These are phyloP conservation scores for Hanseniaspora hatyaiensis DNA, from an alignment of 805 yeast species.

Conservation along the genomic window DNA sequence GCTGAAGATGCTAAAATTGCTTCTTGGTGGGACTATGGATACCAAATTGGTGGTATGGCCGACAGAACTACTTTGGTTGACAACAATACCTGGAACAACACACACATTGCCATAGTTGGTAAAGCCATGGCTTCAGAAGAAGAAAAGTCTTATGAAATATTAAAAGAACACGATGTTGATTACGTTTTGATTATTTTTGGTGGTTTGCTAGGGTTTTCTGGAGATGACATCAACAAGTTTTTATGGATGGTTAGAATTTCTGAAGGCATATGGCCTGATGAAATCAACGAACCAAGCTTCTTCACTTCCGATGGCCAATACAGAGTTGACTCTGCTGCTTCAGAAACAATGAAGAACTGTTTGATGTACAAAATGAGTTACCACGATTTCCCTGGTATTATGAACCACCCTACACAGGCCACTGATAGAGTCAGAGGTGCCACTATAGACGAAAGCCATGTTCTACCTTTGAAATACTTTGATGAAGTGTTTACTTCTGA, in stretches of 20 bases:
- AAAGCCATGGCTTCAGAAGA: constrained; percentile 91
- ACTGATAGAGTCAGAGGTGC: constrained; percentile 84
- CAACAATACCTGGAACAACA: constrained; percentile 98
- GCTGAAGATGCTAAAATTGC: constrained; percentile 89
- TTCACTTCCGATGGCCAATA: constrained; percentile 83
- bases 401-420: constrained; percentile 42
- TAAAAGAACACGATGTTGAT: constrained; percentile 87
- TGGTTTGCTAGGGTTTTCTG: constrained; percentile 83
- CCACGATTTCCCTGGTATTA: constrained; percentile 70
- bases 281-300: constrained; percentile 70
- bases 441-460: constrained; percentile 41
- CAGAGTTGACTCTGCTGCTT: constrained; percentile 69
- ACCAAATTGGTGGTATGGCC: constrained; percentile 99
- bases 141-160: constrained; percentile 75
- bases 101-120: constrained; percentile 98
- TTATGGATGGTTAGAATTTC: constrained; percentile 98
- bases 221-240: constrained; percentile 93
- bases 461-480: constrained; percentile 53
- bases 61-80: constrained; percentile 97
- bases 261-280: constrained; percentile 99
- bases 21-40: constrained; percentile 99
- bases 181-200: constrained; percentile 89
- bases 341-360: constrained; percentile 76
- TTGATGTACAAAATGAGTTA: constrained; percentile 91
- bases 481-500: constrained; percentile 93